Evolutionary conservation across 306 rosid genomes (phyloP), one percentile per base, ranked within the genome.

Genomic region (Notholithocarpus densiflorus): DNA sequence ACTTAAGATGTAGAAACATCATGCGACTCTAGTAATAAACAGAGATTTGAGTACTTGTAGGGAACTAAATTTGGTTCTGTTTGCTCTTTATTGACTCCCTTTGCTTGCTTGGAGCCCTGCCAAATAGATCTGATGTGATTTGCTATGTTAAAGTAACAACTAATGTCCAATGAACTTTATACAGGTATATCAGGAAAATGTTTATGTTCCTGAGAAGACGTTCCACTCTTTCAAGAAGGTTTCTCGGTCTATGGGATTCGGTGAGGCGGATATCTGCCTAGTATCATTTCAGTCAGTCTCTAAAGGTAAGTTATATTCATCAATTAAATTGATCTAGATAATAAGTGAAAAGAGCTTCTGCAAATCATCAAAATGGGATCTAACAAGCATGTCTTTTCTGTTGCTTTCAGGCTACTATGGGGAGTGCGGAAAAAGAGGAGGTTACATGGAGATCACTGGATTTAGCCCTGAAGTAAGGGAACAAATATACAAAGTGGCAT

Each of bases 371-470:
- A 45, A 65, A 75, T 54, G 60, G 48, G 31, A 53, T 74, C 77
- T 20, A 73, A 69, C 34, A 43, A 59, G 72, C 32, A 56, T 14
- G 19, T 56, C 78, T 76, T 82, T 32, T 73, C 68, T 56, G 26
- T 55, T 83, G 80, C 59, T 17, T 80, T 66, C 82, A 94, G 98
- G 97, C 71, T 92, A 87, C 80, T 40, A 94, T 51, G 97, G 98
- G 34, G 98, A 94, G 87, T 94, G 98, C 77, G 97, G 98, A 57
- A 94, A 90, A 75, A 86, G 97, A 82, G 98, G 98, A 77, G 98
- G 98, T 52, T 94, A 94, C 81, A 94, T 92, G 98, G 97, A 92
- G 82, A 87, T 90, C 77, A 90, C 98, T 37, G 98, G 98, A 13
- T 90, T 94, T 74, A 83, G 90, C 84, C 60, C 93, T 66, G 97